phyloP scores from a whole-genome alignment of 768 basidiomycete species.

The Naganishia vaughanmartiniae region DNA sequence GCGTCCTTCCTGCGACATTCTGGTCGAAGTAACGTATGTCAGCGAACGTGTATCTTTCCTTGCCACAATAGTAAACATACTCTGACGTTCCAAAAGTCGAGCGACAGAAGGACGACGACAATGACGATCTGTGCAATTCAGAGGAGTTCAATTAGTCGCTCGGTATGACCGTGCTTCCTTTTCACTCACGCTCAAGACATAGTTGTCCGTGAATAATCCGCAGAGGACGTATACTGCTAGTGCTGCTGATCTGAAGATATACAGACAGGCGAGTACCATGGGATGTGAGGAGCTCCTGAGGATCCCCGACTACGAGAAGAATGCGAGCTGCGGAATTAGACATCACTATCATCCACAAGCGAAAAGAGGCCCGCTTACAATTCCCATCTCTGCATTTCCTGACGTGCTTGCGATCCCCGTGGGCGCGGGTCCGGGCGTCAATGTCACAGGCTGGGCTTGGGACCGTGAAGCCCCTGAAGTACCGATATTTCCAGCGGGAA shows the following conservation, averaged over 20 bases:
- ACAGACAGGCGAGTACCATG: slow-evolving; percentile 78
- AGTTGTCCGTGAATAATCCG: slow-evolving; percentile 78
- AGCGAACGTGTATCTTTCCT: background rate
- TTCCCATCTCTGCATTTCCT: slow-evolving; percentile 74
- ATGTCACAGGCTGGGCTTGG: slow-evolving; percentile 15
- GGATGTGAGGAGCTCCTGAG: slow-evolving; percentile 55
- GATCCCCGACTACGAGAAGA: slow-evolving; percentile 39
- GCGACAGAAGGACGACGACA: slow-evolving; percentile 87
- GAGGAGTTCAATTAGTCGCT: background rate
- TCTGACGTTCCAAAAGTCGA: slow-evolving; percentile 98
- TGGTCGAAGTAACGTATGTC: slow-evolving; percentile 44
- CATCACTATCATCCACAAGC: slow-evolving; percentile 3
- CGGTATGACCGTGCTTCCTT: background rate
- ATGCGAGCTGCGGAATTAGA: slow-evolving; percentile 55
- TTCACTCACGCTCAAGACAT: slow-evolving; percentile 79
- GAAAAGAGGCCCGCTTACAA: slow-evolving; percentile 41
- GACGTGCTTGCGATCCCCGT: slow-evolving; percentile 56
- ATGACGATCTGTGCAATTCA: slow-evolving; percentile 65
- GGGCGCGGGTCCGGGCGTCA: slow-evolving; percentile 29
- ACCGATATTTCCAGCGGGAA: slow-evolving; percentile 50
- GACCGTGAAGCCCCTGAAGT: slow-evolving; percentile 35
- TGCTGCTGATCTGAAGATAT: slow-evolving; percentile 82
- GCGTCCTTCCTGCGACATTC: slow-evolving; percentile 89
- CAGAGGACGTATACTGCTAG: slow-evolving; percentile 89
- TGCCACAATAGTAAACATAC: slow-evolving; percentile 55